These are phyloP conservation scores for Apocynum venetum DNA, from an alignment of 257 asterid species.

Conservation along the genomic window DNA sequence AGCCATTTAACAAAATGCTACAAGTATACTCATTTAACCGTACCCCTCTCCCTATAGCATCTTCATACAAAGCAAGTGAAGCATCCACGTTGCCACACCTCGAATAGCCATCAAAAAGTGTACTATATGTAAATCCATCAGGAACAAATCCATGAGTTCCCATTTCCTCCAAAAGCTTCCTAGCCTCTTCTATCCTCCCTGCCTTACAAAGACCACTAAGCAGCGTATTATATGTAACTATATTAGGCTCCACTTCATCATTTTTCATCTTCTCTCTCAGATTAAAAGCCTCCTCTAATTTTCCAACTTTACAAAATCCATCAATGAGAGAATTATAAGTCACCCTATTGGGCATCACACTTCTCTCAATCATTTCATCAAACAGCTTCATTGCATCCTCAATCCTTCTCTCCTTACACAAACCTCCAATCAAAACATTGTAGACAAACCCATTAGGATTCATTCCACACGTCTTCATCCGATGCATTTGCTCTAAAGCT, in stretches of 20 bases:
- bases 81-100: constrained; percentile 52
- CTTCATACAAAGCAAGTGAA: constrained; percentile 50
- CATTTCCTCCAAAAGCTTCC: constrained; percentile 60
- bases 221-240: constrained; percentile 64
- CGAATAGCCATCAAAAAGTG: constrained; percentile 60
- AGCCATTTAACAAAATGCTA: constrained; percentile 53
- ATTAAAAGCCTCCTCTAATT: constrained; percentile 49
- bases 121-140: constrained; percentile 62
- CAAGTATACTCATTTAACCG: constrained; percentile 41
- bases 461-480: constrained; percentile 41
- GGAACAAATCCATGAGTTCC: constrained; percentile 47
- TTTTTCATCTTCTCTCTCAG: constrained; percentile 53
- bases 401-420: constrained; percentile 65
- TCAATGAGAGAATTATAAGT: constrained; percentile 73
- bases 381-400: constrained; percentile 63
- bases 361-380: constrained; percentile 62
- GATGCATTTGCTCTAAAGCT: constrained; percentile 46
- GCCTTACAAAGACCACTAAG: constrained; percentile 59
- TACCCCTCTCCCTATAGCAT: constrained; percentile 45
- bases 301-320: constrained; percentile 67
- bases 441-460: constrained; percentile 56
- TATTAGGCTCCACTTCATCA: constrained; percentile 48
- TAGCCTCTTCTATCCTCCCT: constrained; percentile 67
- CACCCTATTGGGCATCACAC: constrained; percentile 46
- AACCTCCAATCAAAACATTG: constrained; percentile 74